Base-by-base conservation (phyloP, 306 rosid species). In the Medicago arabica region DNA sequence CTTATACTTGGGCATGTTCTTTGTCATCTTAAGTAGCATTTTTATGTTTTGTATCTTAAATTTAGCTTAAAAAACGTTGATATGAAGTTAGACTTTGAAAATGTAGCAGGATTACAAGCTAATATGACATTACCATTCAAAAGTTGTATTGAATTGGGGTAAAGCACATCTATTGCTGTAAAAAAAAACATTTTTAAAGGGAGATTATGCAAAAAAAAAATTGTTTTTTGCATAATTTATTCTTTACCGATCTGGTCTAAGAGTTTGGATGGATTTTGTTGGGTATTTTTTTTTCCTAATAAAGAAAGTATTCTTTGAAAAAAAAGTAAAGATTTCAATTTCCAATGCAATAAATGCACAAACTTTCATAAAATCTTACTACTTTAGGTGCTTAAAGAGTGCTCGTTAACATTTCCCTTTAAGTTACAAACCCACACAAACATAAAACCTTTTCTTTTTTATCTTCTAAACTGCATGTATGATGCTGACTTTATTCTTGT, bases 161-260 rank as follows among this genome's bases (percentile, higher is more conserved):
- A 13, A 38, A 28, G 55, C 47, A 18, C 47, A 57, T 43, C 75
- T 75, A 57, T 64, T 67, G 12, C 58, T 50, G 38, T 41, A 53
- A 57, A 49, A 23, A 23, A 49, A 38, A 60, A 36, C 60, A 23
- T 67, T 47, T 72, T 18, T 73, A n/a, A 41, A n/a, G 58, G 69
- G 59, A 53, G 77, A 67, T 18, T 40, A 19, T 18, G 66, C 75
- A 51, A 51, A 58, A n/a, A n/a, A n/a, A n/a, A n/a, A n/a, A n/a
- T n/a, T 57, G 55, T 34, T 8, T 34, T 66, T 49, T 47, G 43
- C 71, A 71, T 57, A 71, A 47, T 25, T 18, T 61, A 21, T 41
- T 73, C 41, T 74, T 57, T 46, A 50, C 36, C 25, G 23, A 57
- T 74, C 43, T 58, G 79, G 62, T 68, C 76, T 38, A 39, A 34